A percentile compares a stretch with the other conserved stretches of the same genome.
phyloP scores from a whole-genome alignment of 176 grass and related monocot species.

The Aegilops speltoides region DNA sequence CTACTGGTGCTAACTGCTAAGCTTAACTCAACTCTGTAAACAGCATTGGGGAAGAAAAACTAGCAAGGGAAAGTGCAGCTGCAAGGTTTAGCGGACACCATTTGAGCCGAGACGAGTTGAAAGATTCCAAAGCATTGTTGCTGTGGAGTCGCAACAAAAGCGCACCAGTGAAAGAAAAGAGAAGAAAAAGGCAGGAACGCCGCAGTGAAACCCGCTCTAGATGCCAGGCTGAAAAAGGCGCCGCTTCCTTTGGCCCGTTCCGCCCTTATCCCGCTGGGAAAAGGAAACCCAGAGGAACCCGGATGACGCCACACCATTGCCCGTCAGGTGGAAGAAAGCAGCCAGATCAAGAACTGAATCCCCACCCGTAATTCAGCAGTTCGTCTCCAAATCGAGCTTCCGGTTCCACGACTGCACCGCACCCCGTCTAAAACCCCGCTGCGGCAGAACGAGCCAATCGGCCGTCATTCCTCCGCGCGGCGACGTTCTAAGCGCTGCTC shows the following conservation, averaged over 20 bases:
- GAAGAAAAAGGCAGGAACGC: slow-evolving; percentile 24
- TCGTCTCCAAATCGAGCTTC: slow-evolving; percentile 22
- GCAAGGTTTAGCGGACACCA: slow-evolving; percentile 59
- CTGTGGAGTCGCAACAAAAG: slow-evolving; percentile 47
- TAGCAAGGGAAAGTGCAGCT: slow-evolving; percentile 38
- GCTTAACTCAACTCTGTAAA: background rate
- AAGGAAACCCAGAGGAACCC: slow-evolving; percentile 26
- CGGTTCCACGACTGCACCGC: background rate
- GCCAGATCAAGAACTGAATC: background rate
- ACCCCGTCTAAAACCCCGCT: slow-evolving; percentile 18
- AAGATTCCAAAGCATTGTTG: slow-evolving; percentile 58
- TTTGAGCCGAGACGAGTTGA: slow-evolving; percentile 59
- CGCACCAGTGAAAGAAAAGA: slow-evolving; percentile 23
- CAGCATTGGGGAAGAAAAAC: slow-evolving; percentile 23
- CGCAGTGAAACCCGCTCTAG: slow-evolving; percentile 35
- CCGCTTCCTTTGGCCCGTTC: slow-evolving; percentile 38
- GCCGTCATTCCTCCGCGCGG: background rate
- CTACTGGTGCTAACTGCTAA: background rate
- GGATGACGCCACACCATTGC: slow-evolving; percentile 38
- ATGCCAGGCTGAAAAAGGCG: slow-evolving; percentile 47
- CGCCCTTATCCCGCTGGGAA: slow-evolving; percentile 19
- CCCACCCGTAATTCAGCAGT: slow-evolving; percentile 34
- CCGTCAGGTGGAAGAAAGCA: slow-evolving; percentile 1
- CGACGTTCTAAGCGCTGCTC: background rate
- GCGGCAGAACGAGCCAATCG: background rate